These are phyloP conservation scores for Wickerhamiella qilinensis DNA, from an alignment of 805 yeast species.

Conservation along the genomic window DNA sequence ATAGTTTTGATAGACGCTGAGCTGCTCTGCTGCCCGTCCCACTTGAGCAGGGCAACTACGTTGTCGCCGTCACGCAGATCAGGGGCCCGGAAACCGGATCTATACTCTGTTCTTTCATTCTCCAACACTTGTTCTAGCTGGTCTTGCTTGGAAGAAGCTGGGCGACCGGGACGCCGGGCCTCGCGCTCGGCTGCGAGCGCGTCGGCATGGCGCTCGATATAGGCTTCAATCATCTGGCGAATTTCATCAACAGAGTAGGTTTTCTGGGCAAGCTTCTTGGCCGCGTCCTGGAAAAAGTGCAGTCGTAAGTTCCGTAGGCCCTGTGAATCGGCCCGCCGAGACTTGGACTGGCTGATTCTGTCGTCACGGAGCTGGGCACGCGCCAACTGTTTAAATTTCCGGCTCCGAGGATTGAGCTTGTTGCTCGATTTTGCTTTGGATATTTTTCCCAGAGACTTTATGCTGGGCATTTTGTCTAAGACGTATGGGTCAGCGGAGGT, in stretches of 20 bases:
- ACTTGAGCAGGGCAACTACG: conserved; percentile 42
- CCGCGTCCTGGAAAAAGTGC: conserved; percentile 8
- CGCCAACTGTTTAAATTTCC: conserved; percentile 70
- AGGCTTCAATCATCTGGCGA: conserved; percentile 40
- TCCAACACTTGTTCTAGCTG: conserved; percentile 44
- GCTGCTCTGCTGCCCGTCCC: conserved; percentile 87
- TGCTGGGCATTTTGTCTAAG: conserved; percentile 40
- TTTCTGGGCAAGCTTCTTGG: conserved; percentile 8
- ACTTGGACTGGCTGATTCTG: conserved; percentile 46
- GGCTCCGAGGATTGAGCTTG: conserved; percentile 68
- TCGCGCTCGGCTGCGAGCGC: conserved; percentile 48
- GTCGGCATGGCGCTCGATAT: conserved; percentile 52
- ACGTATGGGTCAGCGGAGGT: too few relatives aligned
- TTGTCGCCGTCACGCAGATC: conserved; percentile 47
- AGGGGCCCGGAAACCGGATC: conserved; percentile 55
- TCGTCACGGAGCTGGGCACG: conserved; percentile 77
- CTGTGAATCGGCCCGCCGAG: conserved; percentile 34
- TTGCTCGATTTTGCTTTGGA: conserved; percentile 36
- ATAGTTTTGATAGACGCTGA: conserved; percentile 25
- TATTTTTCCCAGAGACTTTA: conserved; percentile 50
- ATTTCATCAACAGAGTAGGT: conserved; percentile 43
- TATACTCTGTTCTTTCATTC: conserved; percentile 44
- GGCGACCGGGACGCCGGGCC: conserved; percentile 76
- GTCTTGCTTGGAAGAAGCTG: conserved; percentile 57
- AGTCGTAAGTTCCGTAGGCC: conserved; percentile 15